These are phyloP conservation scores for Rhododendron henanense DNA, from an alignment of 148 eudicot genomes.

Conservation along the genomic window DNA sequence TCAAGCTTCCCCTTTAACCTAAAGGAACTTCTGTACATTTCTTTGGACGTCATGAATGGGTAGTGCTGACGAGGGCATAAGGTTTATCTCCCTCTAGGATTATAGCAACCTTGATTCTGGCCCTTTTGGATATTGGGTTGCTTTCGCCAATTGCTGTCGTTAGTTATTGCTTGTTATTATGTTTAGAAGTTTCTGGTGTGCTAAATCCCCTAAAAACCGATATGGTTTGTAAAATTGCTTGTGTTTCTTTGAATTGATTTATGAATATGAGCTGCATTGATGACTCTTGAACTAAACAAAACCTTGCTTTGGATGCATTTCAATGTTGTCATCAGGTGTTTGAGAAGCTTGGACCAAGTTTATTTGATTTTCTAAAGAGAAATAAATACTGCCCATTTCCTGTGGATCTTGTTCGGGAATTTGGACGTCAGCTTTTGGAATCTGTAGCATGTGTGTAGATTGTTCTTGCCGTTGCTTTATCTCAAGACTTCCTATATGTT, in stretches of 20 bases:
- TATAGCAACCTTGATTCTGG: neutral
- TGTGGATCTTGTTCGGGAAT: slow-evolving; percentile 92
- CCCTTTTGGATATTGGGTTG: neutral
- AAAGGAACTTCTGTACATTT: neutral
- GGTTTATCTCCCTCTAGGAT: neutral
- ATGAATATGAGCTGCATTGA: slow-evolving; percentile 21
- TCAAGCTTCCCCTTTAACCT: neutral
- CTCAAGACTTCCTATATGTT: slow-evolving; percentile 11
- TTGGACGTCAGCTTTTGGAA: slow-evolving; percentile 96
- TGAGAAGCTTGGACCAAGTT: slow-evolving; percentile 99
- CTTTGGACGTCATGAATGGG: neutral
- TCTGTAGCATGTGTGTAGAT: slow-evolving; percentile 94
- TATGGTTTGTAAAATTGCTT: slow-evolving; percentile 3
- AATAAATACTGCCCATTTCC: slow-evolving; percentile 81
- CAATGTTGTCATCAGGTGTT: slow-evolving; percentile 75
- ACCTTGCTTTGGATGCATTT: slow-evolving; percentile 46
- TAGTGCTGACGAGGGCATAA: neutral
- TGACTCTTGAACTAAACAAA: slow-evolving; percentile 35
- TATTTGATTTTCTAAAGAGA: slow-evolving; percentile 83
- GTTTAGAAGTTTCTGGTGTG: neutral
- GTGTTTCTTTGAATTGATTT: slow-evolving; percentile 16
- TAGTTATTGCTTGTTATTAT: slow-evolving; percentile 6
- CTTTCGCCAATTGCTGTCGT: neutral
- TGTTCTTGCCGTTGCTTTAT: slow-evolving; percentile 38
- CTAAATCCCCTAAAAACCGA: neutral